Evolutionary conservation across 2,329 filamentous ascomycete species (phyloP).

Genomic region (Xylaria polymorpha): DNA sequence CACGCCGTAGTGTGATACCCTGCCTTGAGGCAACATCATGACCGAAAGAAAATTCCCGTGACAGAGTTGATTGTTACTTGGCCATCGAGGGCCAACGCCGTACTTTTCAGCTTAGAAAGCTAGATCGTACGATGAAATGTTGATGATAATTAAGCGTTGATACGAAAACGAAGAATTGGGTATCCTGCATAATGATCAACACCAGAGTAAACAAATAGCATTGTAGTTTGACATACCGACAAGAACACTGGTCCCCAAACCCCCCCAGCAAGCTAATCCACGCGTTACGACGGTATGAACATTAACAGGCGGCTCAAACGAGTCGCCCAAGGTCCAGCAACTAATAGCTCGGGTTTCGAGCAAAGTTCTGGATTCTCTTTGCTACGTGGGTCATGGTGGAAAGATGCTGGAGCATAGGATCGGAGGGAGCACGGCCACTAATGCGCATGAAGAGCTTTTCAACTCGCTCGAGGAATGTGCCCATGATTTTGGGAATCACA

Average conservation of each 20-base stretch:
- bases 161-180: slow-evolving; percentile 24
- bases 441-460: slow-evolving; percentile 65
- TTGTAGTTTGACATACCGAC: slow-evolving; percentile 24
- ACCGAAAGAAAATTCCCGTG: slow-evolving; percentile 10
- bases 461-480: slow-evolving; percentile 62
- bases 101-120: slow-evolving; percentile 15
- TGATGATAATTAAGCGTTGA: slow-evolving; percentile 16
- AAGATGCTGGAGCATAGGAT: slow-evolving; percentile 62
- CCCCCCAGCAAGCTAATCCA: slow-evolving; percentile 14
- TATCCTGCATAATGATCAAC: slow-evolving; percentile 23
- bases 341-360: slow-evolving; percentile 44
- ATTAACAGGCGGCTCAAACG: slow-evolving; percentile 6
- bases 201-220: not conserved
- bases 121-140: slow-evolving; percentile 11
- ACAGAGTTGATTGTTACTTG: slow-evolving; percentile 3
- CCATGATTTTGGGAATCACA: slow-evolving; percentile 68
- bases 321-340: not conserved
- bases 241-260: slow-evolving; percentile 10
- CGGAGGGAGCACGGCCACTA: slow-evolving; percentile 59
- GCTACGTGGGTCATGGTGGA: slow-evolving; percentile 56
- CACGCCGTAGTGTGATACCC: slow-evolving; percentile 12
- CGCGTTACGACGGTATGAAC: not conserved
- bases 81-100: not conserved
- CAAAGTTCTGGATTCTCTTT: slow-evolving; percentile 44
- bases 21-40: slow-evolving; percentile 18